Conservation (phyloP, 208 protist genomes). For the Trypanosoma vivax region DNA sequence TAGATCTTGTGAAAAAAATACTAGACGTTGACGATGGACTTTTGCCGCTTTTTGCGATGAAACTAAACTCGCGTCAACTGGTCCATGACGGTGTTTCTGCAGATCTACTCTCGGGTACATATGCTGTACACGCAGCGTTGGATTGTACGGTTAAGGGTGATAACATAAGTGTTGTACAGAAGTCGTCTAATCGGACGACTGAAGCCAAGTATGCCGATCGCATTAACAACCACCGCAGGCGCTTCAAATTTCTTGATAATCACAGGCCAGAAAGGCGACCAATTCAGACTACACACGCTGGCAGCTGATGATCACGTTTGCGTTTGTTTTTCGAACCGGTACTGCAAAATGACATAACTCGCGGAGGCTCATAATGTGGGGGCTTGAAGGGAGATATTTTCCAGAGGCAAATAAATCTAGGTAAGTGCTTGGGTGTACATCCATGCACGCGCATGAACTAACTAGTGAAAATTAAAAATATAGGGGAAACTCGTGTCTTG, state of each 20-base stretch:
- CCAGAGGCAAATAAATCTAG: background rate
- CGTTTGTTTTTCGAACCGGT: background rate
- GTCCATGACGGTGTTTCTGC: slow-evolving; percentile 81
- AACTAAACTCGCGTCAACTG: slow-evolving; percentile 77
- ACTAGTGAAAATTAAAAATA: no score
- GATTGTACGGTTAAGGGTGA: slow-evolving; percentile 78
- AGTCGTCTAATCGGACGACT: slow-evolving; percentile 57
- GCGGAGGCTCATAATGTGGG: background rate
- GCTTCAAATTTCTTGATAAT: slow-evolving; percentile 33
- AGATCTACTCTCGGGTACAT: slow-evolving; percentile 65
- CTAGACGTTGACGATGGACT: slow-evolving; percentile 80
- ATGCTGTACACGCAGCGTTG: slow-evolving; percentile 64
- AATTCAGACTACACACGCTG: background rate
- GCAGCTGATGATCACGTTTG: slow-evolving; percentile 4
- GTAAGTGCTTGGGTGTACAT: no score
- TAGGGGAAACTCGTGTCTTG: no score
- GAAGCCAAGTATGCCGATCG: slow-evolving; percentile 70
- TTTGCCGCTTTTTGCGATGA: slow-evolving; percentile 76
- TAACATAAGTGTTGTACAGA: slow-evolving; percentile 78
- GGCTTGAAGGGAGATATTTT: background rate
- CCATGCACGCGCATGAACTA: no score
- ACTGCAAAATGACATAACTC: background rate
- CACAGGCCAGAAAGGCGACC: slow-evolving; percentile 23
- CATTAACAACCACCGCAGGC: slow-evolving; percentile 60
- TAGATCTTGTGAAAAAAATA: slow-evolving; percentile 69